A percentile compares a stretch with the other conserved stretches of the same genome.
These are phyloP conservation scores for Isabelozyma gotoi DNA, from an alignment of 805 yeast genomes.

Conservation along the genomic window DNA sequence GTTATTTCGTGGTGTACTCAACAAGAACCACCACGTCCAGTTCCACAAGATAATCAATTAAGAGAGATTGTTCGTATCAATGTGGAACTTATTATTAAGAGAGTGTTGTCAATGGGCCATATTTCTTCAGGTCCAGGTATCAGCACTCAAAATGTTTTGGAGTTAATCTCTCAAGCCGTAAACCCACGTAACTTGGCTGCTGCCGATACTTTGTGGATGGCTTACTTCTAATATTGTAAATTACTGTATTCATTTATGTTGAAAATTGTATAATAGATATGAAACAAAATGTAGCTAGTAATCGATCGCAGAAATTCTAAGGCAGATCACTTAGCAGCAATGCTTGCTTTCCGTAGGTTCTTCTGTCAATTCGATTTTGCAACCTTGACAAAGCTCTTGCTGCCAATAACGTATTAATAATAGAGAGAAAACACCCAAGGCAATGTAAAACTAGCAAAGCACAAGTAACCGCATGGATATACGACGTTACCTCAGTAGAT, in stretches of 20 bases:
- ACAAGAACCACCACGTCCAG: slow-evolving; percentile 67
- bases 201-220: slow-evolving; percentile 93
- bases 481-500: slow-evolving; percentile 26
- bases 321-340: neutral
- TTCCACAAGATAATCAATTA: slow-evolving; percentile 79
- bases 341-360: slow-evolving; percentile 3
- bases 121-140: slow-evolving; percentile 63
- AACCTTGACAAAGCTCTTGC: slow-evolving; percentile 17
- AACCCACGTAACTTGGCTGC: slow-evolving; percentile 91
- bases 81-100: slow-evolving; percentile 79
- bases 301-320: no score
- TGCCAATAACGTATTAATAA: slow-evolving; percentile 9
- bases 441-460: slow-evolving; percentile 14
- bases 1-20: slow-evolving; percentile 92
- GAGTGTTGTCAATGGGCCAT: slow-evolving; percentile 70
- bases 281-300: no score
- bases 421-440: slow-evolving; percentile 11
- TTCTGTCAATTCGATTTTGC: slow-evolving; percentile 16
- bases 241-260: no score
- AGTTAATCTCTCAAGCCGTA: slow-evolving; percentile 90
- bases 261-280: slow-evolving; percentile 2
- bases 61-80: slow-evolving; percentile 85
- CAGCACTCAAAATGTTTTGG: slow-evolving; percentile 86
- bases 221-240: slow-evolving; percentile 58
- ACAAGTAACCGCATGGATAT: slow-evolving; percentile 22